Conservation (phyloP, 2,329 filamentous ascomycete species). For the Nigrospora sphaerica region DNA sequence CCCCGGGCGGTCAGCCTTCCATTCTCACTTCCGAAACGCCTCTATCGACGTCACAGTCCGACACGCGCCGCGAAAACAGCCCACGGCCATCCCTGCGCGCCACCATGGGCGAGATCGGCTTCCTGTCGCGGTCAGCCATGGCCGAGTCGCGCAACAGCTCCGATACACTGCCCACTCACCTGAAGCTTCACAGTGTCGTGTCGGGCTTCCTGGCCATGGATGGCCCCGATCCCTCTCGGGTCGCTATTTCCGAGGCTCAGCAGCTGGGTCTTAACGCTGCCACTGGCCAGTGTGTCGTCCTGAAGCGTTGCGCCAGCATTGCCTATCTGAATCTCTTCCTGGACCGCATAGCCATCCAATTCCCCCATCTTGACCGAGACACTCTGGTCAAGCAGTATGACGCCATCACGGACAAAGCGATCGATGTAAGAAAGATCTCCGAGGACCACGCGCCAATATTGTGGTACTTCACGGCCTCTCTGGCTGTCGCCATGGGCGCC, state of each 20-base stretch:
- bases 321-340: neutral
- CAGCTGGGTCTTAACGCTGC: neutral
- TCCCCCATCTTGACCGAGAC: neutral
- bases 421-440: neutral
- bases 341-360: neutral
- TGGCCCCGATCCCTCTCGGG: conserved; percentile 3
- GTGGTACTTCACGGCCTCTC: conserved; percentile 1
- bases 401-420: neutral
- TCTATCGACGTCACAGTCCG: neutral
- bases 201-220: conserved; percentile 3
- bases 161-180: conserved; percentile 11
- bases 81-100: conserved; percentile 1
- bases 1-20: too few relatives aligned
- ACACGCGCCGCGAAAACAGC: neutral
- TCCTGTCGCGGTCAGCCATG: conserved; percentile 22
- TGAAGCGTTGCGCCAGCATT: neutral
- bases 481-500: conserved; percentile 1
- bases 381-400: neutral
- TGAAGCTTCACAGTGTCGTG: conserved; percentile 8
- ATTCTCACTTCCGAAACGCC: too few relatives aligned
- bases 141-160: conserved; percentile 18
- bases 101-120: conserved; percentile 16
- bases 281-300: neutral
- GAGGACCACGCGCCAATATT: neutral
- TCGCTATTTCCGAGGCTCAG: neutral